Evolutionary conservation across 2,329 filamentous ascomycete genomes (phyloP), one percentile per base, ranked within the genome.

Genomic region (Parascedosporium putredinis): DNA sequence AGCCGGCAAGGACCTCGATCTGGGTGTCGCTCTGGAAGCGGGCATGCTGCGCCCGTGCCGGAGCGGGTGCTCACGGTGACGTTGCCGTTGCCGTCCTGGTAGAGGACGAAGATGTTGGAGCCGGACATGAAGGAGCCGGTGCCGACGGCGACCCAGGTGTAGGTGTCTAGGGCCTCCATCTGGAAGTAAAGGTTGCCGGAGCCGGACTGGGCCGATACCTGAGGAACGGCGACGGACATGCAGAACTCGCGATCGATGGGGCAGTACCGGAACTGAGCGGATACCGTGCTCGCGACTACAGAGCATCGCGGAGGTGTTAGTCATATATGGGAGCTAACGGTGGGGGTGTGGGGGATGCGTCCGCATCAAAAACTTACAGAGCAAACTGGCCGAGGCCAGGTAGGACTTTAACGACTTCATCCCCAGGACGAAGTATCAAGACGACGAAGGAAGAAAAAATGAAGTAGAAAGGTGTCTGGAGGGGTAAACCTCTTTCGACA

Each of bases 61-160:
- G 61, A 56, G 20, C 81, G 74, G 1, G 79, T 71, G 53, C 79
- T 83, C 49, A 84, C 59, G 1, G 81, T 84, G 22, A 84, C 69
- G 58, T 83, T 83, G 53, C 74, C 74, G 3, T 56, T 55, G 52
- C 77, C 76, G 54, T 80, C 70, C 43, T 75, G 64, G 61, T 84
- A 84, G 55, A 83, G 68, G 57, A 84, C 55, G 58, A 84, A 83
- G 51, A 84, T 81, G 59, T 79, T 74, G 46, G 79, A 62, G 27
- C 71, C 74, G 12, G 60, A 36, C 81, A 84, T 84, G 38, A 54
- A 52, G 0, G 58, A 56, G 43, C 81, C 81, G 27, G 75, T 76
- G 25, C 77, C 81, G 16, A 83, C 65, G 7, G 69, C 75, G 14
- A 81, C 69, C 81, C 81, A 84, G 52, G 62, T 57, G 58, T 75